Percentiles rank a stretch among this genome's conserved stretches.
These are phyloP conservation scores for Zygosaccharomyces gambellarensis DNA, from an alignment of 805 yeast species.

Conservation along the genomic window DNA sequence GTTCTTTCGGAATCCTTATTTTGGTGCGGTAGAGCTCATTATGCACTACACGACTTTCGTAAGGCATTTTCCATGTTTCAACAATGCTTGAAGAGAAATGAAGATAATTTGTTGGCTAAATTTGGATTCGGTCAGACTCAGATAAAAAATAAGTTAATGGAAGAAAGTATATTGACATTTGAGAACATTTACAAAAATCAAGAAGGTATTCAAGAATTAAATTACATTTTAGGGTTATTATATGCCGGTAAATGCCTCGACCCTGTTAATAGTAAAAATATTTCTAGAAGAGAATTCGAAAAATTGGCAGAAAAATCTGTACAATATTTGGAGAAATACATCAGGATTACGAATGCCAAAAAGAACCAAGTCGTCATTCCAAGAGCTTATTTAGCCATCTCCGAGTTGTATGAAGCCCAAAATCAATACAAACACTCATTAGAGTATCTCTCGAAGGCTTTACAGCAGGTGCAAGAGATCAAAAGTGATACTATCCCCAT, in stretches of 20 bases:
- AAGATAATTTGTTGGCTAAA: slow-evolving; percentile 60
- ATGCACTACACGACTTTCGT: slow-evolving; percentile 53
- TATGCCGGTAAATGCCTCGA: slow-evolving; percentile 49
- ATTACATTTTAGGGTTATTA: slow-evolving; percentile 69
- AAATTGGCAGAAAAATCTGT: slow-evolving; percentile 49
- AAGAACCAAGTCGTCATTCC: slow-evolving; percentile 53
- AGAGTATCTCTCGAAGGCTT: slow-evolving; percentile 55
- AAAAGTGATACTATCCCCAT: slow-evolving; percentile 41
- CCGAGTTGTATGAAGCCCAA: slow-evolving; percentile 63
- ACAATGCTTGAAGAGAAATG: slow-evolving; percentile 63
- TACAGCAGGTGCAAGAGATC: slow-evolving; percentile 41
- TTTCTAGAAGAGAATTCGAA: slow-evolving; percentile 13
- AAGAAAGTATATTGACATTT: slow-evolving; percentile 82
- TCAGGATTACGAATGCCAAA: slow-evolving; percentile 52
- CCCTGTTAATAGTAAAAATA: slow-evolving; percentile 17
- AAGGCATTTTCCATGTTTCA: slow-evolving; percentile 69
- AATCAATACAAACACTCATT: slow-evolving; percentile 63
- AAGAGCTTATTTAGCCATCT: slow-evolving; percentile 63
- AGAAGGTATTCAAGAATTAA: slow-evolving; percentile 68
- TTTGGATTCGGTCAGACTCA: slow-evolving; percentile 86
- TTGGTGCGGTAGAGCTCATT: slow-evolving; percentile 83
- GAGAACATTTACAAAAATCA: slow-evolving; percentile 65
- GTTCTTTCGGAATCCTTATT: slow-evolving; percentile 60
- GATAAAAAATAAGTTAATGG: slow-evolving; percentile 62
- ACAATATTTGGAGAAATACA: slow-evolving; percentile 61